phyloP scores from a whole-genome alignment of 176 grass and related monocot genomes.

The Tillandsia leiboldiana region DNA sequence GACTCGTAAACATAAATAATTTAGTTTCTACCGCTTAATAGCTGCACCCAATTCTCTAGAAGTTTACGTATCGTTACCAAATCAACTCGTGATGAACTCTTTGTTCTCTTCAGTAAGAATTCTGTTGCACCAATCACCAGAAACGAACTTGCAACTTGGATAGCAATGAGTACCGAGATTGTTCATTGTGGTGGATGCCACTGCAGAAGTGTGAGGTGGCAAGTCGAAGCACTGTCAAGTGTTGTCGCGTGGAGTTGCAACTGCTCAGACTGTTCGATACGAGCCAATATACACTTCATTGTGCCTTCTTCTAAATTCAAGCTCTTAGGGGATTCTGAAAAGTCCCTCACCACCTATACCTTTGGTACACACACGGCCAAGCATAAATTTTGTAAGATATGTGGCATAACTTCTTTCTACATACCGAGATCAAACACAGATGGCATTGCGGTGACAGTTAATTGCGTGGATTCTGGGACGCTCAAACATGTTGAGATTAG shows the following conservation, averaged over 20 bases:
- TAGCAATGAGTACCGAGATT: slow-evolving; percentile 31
- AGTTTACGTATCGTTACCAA: no score
- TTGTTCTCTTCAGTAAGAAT: background rate
- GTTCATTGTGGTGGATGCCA: slow-evolving; percentile 73
- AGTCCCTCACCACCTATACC: slow-evolving; percentile 67
- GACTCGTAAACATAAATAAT: no score
- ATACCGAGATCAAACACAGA: slow-evolving; percentile 60
- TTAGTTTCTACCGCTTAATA: no score
- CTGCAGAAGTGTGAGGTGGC: slow-evolving; percentile 62
- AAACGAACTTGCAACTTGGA: background rate
- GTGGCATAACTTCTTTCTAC: slow-evolving; percentile 90
- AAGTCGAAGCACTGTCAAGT: slow-evolving; percentile 43
- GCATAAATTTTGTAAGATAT: slow-evolving; percentile 73
- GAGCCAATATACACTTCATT: slow-evolving; percentile 49
- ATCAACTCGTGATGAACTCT: background rate
- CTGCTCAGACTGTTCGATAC: slow-evolving; percentile 66
- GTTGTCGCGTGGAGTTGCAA: slow-evolving; percentile 64
- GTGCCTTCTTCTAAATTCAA: slow-evolving; percentile 52
- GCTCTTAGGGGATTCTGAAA: slow-evolving; percentile 26
- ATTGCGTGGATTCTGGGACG: slow-evolving; percentile 64
- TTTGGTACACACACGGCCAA: slow-evolving; percentile 81
- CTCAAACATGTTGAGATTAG: slow-evolving; percentile 50
- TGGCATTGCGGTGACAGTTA: slow-evolving; percentile 49
- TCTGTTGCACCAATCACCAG: background rate
- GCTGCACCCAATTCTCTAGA: no score